Evolutionary conservation across 202 grass and related monocot genomes (phyloP).

Genomic region (Alloteropsis angusta): DNA sequence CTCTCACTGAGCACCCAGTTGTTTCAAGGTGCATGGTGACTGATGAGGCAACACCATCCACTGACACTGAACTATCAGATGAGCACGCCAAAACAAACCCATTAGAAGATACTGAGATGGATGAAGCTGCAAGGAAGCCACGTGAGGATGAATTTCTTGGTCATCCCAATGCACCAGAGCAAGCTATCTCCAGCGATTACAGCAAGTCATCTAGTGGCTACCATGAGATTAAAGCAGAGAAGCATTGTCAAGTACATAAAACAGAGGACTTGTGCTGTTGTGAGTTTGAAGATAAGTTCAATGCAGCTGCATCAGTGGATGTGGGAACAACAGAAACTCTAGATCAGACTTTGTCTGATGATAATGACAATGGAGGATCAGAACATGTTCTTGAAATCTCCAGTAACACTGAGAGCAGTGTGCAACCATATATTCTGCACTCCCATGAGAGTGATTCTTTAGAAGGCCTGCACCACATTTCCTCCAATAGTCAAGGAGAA

Average conservation of each 20-base stretch:
- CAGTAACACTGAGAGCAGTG: not conserved
- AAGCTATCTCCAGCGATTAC: not conserved
- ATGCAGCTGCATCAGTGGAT: not conserved
- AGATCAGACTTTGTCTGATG: not conserved
- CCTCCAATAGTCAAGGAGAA: not conserved
- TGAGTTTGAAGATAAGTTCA: slow-evolving; percentile 23
- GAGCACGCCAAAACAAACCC: not conserved
- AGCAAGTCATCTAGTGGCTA: not conserved
- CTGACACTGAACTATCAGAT: not conserved
- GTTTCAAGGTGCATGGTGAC: not conserved
- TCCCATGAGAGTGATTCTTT: not conserved
- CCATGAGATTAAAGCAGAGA: slow-evolving; percentile 4
- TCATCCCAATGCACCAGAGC: not conserved
- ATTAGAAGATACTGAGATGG: slow-evolving; percentile 14
- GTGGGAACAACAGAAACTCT: slow-evolving; percentile 11
- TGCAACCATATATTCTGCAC: not conserved
- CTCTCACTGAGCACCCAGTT: slow-evolving; percentile 16
- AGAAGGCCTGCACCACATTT: slow-evolving; percentile 11
- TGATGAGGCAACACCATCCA: slow-evolving; percentile 8
- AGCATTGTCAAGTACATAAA: not conserved
- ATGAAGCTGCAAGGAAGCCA: slow-evolving; percentile 10
- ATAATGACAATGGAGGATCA: not conserved
- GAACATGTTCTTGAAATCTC: not conserved
- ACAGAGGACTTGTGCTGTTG: not conserved
- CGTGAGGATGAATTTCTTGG: slow-evolving; percentile 10